Conservation (phyloP, 2,329 filamentous ascomycete genomes). For the Fusarium sp. region DNA sequence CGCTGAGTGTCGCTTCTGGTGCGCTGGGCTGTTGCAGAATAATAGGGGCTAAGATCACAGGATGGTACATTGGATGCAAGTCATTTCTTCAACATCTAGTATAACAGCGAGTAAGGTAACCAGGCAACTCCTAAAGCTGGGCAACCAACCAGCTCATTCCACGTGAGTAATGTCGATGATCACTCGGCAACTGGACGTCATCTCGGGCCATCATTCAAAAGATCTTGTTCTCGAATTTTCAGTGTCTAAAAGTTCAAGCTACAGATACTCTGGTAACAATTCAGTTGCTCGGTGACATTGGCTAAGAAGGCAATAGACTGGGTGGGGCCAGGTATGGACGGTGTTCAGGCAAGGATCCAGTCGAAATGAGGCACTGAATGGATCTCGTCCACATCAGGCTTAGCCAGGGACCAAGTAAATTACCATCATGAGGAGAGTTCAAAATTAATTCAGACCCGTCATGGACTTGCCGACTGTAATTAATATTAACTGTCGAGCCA, state of each 20-base stretch:
- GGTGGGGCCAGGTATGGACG: slow-evolving; percentile 19
- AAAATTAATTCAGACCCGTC: too few species aligned
- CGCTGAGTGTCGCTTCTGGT: slow-evolving; percentile 23
- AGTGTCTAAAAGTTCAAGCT: slow-evolving; percentile 2
- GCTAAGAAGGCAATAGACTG: slow-evolving; percentile 24
- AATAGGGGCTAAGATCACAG: slow-evolving; percentile 40
- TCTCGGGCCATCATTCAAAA: neutral
- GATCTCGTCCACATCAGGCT: slow-evolving; percentile 41
- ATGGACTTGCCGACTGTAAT: slow-evolving; percentile 12
- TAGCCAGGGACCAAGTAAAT: slow-evolving; percentile 38
- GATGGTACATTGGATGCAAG: neutral
- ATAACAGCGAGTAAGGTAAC: neutral
- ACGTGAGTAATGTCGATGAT: neutral
- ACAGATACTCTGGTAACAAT: slow-evolving; percentile 8
- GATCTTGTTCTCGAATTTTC: neutral
- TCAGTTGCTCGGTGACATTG: slow-evolving; percentile 34
- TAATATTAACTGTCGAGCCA: slow-evolving; percentile 6
- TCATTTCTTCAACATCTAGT: neutral
- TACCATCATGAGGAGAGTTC: slow-evolving; percentile 30
- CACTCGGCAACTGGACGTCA: slow-evolving; percentile 16
- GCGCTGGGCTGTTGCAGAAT: slow-evolving; percentile 40
- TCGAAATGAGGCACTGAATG: slow-evolving; percentile 43
- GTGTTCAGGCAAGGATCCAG: slow-evolving; percentile 29
- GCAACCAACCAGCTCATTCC: slow-evolving; percentile 21
- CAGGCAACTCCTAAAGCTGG: slow-evolving; percentile 13